Evolutionary conservation across 139 green algal species (phyloP).

Genomic region (Monoraphidium neglectum): DNA sequence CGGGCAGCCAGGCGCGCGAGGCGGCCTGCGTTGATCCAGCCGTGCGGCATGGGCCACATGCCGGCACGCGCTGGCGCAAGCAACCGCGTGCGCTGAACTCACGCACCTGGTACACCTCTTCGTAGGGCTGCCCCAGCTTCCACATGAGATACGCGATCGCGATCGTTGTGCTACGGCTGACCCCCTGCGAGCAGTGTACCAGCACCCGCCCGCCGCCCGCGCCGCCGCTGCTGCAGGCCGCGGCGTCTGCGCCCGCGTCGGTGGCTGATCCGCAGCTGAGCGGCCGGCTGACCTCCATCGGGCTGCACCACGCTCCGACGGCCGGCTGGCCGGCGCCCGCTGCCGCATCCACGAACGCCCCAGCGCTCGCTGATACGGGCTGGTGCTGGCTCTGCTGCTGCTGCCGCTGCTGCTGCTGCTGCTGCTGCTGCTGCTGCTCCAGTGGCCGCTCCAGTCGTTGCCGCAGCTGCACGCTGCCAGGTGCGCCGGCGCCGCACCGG

Average conservation of each 20-base stretch:
- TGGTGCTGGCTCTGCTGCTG: too few species aligned
- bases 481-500: not conserved
- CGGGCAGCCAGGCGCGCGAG: not conserved
- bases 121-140: slow-evolving; percentile 70
- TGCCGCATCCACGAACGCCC: too few species aligned
- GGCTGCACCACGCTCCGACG: too few species aligned
- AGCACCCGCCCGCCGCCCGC: slow-evolving; percentile 70
- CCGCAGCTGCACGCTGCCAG: not conserved
- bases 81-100: slow-evolving; percentile 2
- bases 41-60: not conserved
- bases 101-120: slow-evolving; percentile 73
- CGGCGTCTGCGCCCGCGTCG: not conserved
- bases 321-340: too few species aligned
- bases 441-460: not conserved
- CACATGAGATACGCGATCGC: slow-evolving; percentile 97
- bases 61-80: not conserved
- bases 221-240: not conserved
- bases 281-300: not conserved
- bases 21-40: not conserved
- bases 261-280: not conserved
- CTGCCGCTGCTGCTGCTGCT: slow-evolving; percentile 5
- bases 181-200: slow-evolving; percentile 90
- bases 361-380: too few species aligned
- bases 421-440: not conserved
- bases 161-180: slow-evolving; percentile 85